A percentile compares a stretch with the other conserved stretches of the same genome.
These are phyloP conservation scores for Saturnispora ahearnii DNA, from an alignment of 805 yeast species.

Conservation along the genomic window DNA sequence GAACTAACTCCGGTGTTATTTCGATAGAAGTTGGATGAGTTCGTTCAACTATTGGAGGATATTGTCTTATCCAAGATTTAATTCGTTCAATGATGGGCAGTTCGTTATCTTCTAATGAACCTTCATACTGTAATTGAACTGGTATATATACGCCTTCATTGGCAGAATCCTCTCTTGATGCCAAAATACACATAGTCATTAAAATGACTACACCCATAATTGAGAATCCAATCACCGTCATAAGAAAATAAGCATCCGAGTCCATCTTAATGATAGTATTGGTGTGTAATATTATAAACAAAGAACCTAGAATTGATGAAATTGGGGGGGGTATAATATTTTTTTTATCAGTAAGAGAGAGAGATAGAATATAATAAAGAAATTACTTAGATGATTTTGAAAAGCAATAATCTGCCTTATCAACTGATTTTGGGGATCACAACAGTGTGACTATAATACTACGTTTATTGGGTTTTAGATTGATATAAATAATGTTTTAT, in stretches of 20 bases:
- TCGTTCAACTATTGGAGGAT: neutral
- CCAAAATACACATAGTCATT: neutral
- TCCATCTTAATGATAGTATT: neutral
- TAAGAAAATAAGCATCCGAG: neutral
- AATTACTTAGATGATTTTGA: no score
- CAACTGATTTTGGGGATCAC: no score
- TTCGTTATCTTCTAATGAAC: neutral
- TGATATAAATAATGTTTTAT: no score
- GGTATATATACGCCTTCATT: neutral
- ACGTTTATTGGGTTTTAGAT: no score
- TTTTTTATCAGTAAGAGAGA: neutral
- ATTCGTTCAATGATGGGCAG: neutral
- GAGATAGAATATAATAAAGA: neutral
- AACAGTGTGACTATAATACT: no score
- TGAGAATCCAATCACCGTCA: neutral
- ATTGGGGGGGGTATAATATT: no score
- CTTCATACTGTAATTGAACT: neutral
- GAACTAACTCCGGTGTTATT: constrained; percentile 23
- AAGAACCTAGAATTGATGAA: neutral
- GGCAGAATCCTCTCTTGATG: neutral
- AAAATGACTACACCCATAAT: neutral
- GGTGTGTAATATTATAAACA: neutral
- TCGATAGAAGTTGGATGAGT: constrained; percentile 13
- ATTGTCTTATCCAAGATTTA: neutral
- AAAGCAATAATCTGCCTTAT: no score